Percentiles rank a stretch among this genome's conserved stretches.
phyloP scores from a whole-genome alignment of 2,329 filamentous ascomycete genomes.

The Celoporthe dispersa region DNA sequence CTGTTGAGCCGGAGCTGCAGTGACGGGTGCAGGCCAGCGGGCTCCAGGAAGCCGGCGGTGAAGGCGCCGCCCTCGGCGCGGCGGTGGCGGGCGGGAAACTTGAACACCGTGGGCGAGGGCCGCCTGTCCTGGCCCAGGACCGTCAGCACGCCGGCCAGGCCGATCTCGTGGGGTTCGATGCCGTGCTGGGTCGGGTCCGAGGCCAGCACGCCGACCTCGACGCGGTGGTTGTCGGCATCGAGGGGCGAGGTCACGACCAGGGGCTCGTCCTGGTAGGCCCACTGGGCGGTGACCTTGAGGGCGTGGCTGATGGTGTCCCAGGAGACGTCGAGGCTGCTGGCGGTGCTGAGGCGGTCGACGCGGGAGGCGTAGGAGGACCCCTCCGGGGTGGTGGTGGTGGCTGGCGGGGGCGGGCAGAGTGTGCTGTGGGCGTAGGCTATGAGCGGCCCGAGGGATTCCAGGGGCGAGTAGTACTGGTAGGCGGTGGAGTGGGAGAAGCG shows the following conservation, averaged over 20 bases:
- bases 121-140: conserved; percentile 76
- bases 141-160: conserved; percentile 76
- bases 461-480: conserved; percentile 71
- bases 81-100: conserved; percentile 78
- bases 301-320: conserved; percentile 71
- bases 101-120: conserved; percentile 78
- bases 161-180: conserved; percentile 73
- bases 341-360: conserved; percentile 50
- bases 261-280: conserved; percentile 52
- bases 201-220: conserved; percentile 79
- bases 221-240: conserved; percentile 49
- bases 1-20: conserved; percentile 67
- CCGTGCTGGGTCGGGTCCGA: conserved; percentile 63
- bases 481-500: conserved; percentile 66
- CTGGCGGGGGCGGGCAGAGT: conserved; percentile 51
- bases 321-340: conserved; percentile 75
- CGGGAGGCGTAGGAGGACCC: conserved; percentile 51
- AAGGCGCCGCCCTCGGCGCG: conserved; percentile 60
- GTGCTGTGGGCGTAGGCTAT: conserved; percentile 55
- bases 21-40: conserved; percentile 83
- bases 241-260: conserved; percentile 47
- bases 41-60: conserved; percentile 65
- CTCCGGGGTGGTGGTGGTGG: conserved; percentile 2
- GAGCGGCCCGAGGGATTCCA: conserved; percentile 62
- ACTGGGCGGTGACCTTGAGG: conserved; percentile 68